Conservation (phyloP, 164 flowering plant genomes). For the Sextonia rubra region DNA sequence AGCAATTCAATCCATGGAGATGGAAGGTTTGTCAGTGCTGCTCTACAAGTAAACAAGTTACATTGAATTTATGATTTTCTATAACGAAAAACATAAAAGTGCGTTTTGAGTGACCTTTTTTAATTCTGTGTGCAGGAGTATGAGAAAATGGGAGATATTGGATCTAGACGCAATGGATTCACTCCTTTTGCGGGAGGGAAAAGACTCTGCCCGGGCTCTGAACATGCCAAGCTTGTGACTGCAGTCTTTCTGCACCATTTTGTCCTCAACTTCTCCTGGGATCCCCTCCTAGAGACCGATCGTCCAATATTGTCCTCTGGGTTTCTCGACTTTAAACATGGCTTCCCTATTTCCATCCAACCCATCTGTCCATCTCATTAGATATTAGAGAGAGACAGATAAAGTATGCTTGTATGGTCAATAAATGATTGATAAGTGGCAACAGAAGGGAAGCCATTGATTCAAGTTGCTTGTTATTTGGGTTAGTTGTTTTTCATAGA, state of each 20-base stretch:
- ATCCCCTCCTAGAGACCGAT: conserved; percentile 1
- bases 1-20: conserved; percentile 54
- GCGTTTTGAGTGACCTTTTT: not conserved
- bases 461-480: not conserved
- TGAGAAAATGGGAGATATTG: conserved; percentile 2
- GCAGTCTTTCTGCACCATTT: conserved; percentile 66
- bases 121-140: not conserved
- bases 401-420: too few relatives aligned
- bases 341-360: conserved; percentile 7
- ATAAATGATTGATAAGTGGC: not conserved
- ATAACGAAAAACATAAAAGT: not conserved
- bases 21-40: conserved; percentile 40
- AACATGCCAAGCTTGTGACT: conserved; percentile 43
- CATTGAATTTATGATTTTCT: not conserved
- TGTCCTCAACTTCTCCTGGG: conserved; percentile 13
- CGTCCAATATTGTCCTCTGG: conserved; percentile 8
- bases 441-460: not conserved
- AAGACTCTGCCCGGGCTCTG: conserved; percentile 63
- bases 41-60: not conserved
- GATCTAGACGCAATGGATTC: conserved; percentile 14
- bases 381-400: conserved; percentile 1
- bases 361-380: conserved; percentile 2
- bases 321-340: conserved; percentile 15
- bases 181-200: conserved; percentile 62
- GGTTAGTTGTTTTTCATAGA: too few relatives aligned